Conservation (phyloP, 75 land plant species). For the Sequoia sempervirens region DNA sequence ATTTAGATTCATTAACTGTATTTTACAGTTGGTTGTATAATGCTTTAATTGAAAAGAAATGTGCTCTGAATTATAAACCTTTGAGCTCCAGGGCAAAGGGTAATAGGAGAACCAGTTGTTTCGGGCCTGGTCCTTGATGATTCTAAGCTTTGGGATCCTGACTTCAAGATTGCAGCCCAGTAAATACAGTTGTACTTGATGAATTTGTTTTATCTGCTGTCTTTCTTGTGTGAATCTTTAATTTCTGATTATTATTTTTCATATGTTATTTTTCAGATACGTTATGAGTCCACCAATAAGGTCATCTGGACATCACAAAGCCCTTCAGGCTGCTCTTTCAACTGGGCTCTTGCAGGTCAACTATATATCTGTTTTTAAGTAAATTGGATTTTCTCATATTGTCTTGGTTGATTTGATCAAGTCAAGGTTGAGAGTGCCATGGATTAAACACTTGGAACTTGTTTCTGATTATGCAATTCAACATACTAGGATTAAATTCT, state of each 20-base stretch:
- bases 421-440: not conserved
- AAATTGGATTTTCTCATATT: not conserved
- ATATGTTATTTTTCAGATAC: slow-evolving; percentile 54
- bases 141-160: slow-evolving; percentile 86
- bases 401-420: not conserved
- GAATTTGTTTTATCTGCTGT: not conserved
- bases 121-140: slow-evolving; percentile 85
- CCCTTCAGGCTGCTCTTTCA: slow-evolving; percentile 89
- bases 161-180: slow-evolving; percentile 85
- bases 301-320: slow-evolving; percentile 74
- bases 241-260: not conserved
- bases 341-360: slow-evolving; percentile 84
- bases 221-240: not conserved
- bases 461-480: not conserved
- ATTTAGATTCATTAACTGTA: not conserved
- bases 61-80: not conserved
- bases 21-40: not conserved
- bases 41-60: not conserved
- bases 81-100: slow-evolving; percentile 73
- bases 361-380: not conserved
- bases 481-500: not conserved
- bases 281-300: slow-evolving; percentile 99
- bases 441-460: not conserved
- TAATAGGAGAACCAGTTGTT: slow-evolving; percentile 94
- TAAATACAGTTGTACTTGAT: slow-evolving; percentile 13